phyloP scores from a whole-genome alignment of 495 filamentous ascomycete genomes.

The Trichoderma reesei region DNA sequence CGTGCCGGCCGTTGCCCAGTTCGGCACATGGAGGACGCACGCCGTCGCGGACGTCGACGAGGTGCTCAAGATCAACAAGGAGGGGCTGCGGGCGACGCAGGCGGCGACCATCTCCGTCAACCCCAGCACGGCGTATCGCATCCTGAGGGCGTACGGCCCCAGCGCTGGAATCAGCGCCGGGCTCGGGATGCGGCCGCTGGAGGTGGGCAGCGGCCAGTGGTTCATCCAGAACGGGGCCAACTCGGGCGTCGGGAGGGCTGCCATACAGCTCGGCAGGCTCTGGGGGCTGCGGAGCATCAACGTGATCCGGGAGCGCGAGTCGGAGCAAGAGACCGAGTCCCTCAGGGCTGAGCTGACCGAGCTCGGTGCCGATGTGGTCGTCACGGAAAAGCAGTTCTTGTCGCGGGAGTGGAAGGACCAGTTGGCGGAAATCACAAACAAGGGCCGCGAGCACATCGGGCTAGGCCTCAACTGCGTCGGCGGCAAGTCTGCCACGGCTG shows the following conservation, averaged over 20 bases:
- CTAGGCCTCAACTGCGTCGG: conserved; percentile 91
- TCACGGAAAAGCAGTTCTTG: conserved; percentile 64
- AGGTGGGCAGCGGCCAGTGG: conserved; percentile 61
- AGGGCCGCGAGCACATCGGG: conserved; percentile 55
- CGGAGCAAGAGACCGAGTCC: conserved; percentile 48
- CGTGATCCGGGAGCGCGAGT: conserved; percentile 60
- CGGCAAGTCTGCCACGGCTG: conserved; percentile 64
- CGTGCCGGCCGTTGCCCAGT: conserved; percentile 66
- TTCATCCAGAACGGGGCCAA: conserved; percentile 96
- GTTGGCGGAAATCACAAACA: conserved; percentile 57
- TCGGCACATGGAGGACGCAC: conserved; percentile 92
- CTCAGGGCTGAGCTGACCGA: conserved; percentile 60
- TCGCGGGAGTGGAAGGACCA: conserved; percentile 49
- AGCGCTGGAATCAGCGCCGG: conserved; percentile 21
- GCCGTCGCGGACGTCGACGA: conserved; percentile 53
- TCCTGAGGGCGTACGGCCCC: conserved; percentile 75
- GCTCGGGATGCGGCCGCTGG: conserved; percentile 15
- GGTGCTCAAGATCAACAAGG: conserved; percentile 57
- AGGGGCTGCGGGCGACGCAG: conserved; percentile 60
- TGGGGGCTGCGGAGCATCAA: conserved; percentile 89
- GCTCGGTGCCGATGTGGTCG: conserved; percentile 71
- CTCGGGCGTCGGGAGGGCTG: conserved; percentile 77
- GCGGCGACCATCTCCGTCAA: conserved; percentile 83
- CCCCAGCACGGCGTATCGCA: conserved; percentile 83
- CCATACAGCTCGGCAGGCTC: conserved; percentile 68